Percentiles rank a stretch among this genome's conserved stretches.
phyloP scores from a whole-genome alignment of 495 filamentous ascomycete species.

The Aspergillus cavernicola region DNA sequence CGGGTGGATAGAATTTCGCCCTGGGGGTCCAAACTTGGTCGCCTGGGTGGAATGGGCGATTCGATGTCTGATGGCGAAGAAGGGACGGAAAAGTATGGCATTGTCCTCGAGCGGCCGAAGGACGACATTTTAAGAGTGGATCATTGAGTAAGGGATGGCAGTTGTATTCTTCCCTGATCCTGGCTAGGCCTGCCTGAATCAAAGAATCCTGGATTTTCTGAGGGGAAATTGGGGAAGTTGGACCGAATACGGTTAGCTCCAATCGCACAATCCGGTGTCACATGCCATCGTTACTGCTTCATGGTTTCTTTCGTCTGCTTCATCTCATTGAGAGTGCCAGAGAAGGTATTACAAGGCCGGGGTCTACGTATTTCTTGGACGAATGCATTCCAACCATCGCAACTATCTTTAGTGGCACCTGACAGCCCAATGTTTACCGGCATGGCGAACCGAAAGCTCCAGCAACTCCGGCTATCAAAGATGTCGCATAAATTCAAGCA shows the following conservation, averaged over 20 bases:
- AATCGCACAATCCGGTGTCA: no score
- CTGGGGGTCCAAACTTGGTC: constrained; percentile 31
- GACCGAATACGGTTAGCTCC: no score
- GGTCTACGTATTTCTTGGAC: no score
- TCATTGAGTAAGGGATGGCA: background rate
- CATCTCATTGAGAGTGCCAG: no score
- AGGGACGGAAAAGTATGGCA: constrained; percentile 6
- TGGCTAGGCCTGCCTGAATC: no score
- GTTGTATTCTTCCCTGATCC: no score
- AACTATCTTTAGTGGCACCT: background rate
- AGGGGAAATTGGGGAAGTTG: no score
- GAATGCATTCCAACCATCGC: no score
- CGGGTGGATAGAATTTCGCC: constrained; percentile 36
- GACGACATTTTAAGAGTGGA: constrained; percentile 3
- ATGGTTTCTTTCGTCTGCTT: no score
- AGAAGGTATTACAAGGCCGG: no score
- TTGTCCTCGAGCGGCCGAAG: constrained; percentile 4
- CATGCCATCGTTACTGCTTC: no score
- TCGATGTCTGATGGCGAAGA: constrained; percentile 20
- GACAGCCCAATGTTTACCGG: background rate
- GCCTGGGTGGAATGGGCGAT: constrained; percentile 21
- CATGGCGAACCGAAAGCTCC: constrained; percentile 1
- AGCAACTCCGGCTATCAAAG: background rate
- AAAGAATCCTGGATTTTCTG: no score
- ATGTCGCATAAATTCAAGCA: constrained; percentile 9